Evolutionary conservation across 2,329 filamentous ascomycete species (phyloP).

Genomic region (Ophiostoma quercus): DNA sequence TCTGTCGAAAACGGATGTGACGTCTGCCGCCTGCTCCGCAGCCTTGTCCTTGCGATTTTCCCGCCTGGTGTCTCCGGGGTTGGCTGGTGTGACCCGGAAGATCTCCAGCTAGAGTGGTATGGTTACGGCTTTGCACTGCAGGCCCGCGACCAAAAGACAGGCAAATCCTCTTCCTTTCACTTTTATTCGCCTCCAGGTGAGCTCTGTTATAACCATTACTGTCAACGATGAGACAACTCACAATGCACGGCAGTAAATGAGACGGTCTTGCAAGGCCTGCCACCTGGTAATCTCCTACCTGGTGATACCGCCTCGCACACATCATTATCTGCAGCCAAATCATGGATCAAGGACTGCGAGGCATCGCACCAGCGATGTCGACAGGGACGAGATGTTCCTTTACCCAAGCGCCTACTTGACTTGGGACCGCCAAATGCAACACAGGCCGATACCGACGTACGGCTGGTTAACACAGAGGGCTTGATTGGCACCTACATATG

Average conservation of each 20-base stretch:
- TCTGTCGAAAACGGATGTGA: background rate
- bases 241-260: background rate
- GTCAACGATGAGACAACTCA: background rate
- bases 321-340: background rate
- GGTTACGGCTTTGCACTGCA: background rate
- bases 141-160: background rate
- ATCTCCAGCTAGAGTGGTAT: background rate
- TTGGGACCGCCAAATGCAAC: background rate
- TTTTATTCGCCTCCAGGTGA: slow-evolving; percentile 10
- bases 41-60: background rate
- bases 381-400: background rate
- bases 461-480: background rate
- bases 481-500: background rate
- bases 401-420: background rate
- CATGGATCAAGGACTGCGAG: background rate
- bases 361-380: background rate
- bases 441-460: background rate
- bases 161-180: background rate
- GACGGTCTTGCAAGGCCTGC: background rate
- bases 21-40: background rate
- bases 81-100: background rate
- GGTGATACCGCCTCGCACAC: background rate
- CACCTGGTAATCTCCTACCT: background rate
- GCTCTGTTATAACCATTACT: background rate
- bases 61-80: background rate